Evolutionary conservation across 805 yeast genomes (phyloP).

Genomic region (Saccharomycopsis vini): DNA sequence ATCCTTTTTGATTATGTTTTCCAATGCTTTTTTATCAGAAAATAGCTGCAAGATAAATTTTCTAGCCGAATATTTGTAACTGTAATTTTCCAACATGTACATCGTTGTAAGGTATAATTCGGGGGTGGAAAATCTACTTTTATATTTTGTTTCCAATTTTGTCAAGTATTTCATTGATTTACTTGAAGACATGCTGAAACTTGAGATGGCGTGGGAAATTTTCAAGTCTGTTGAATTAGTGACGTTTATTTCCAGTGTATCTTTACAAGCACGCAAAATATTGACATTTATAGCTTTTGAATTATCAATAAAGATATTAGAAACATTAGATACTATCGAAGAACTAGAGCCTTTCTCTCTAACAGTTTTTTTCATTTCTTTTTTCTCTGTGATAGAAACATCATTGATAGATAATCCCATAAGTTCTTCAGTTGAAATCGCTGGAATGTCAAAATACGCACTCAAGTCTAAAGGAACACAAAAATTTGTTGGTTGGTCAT

Average conservation of each 20-base stretch:
- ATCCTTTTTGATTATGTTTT: slow-evolving; percentile 13
- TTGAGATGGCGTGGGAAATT: slow-evolving; percentile 12
- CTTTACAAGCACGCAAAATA: no score
- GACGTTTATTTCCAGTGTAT: no score
- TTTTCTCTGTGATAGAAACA: not conserved
- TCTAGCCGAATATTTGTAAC: slow-evolving; percentile 18
- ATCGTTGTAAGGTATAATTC: slow-evolving; percentile 19
- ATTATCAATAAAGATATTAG: no score
- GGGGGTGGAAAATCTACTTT: slow-evolving; percentile 14
- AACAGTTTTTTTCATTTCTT: not conserved
- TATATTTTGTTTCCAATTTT: slow-evolving; percentile 11
- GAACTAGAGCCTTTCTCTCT: no score
- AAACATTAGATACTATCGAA: no score
- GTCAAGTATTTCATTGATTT: slow-evolving; percentile 12
- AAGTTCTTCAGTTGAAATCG: not conserved
- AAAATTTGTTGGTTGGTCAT: slow-evolving; percentile 36
- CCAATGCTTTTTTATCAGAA: slow-evolving; percentile 16
- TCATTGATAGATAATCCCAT: not conserved
- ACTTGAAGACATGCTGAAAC: slow-evolving; percentile 12
- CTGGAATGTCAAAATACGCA: slow-evolving; percentile 23
- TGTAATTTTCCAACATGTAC: slow-evolving; percentile 32
- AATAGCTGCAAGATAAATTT: slow-evolving; percentile 15
- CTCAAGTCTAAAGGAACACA: slow-evolving; percentile 31
- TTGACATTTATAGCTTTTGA: no score
- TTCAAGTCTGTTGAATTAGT: slow-evolving; percentile 10